phyloP scores from a whole-genome alignment of 495 filamentous ascomycete genomes.

The Daldinia vernicosa region DNA sequence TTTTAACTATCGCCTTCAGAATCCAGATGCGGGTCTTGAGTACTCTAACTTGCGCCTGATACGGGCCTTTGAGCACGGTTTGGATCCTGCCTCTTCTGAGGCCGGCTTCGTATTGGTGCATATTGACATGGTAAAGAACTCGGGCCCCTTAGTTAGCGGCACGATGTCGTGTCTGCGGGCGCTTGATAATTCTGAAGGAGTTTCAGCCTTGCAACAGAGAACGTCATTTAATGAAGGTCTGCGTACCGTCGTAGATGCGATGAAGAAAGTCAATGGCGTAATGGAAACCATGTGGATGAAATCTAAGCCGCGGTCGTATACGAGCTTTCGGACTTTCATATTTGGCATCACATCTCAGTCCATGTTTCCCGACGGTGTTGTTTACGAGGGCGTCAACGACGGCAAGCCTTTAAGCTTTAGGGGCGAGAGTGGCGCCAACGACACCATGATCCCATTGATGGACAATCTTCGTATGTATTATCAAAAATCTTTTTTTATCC shows the following conservation, averaged over 20 bases:
- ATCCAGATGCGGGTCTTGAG: conserved; percentile 70
- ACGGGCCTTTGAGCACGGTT: conserved; percentile 86
- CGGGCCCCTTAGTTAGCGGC: conserved; percentile 74
- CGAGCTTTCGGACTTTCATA: conserved; percentile 90
- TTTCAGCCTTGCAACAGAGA: conserved; percentile 46
- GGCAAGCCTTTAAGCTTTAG: conserved; percentile 74
- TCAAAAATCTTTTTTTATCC: not conserved
- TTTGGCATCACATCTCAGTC: conserved; percentile 88
- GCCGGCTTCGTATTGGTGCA: conserved; percentile 89
- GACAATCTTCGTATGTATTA: conserved; percentile 68
- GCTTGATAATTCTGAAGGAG: conserved; percentile 50
- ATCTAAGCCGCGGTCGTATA: conserved; percentile 79
- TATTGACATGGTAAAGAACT: conserved; percentile 84
- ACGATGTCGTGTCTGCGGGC: conserved; percentile 70
- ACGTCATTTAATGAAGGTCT: conserved; percentile 70
- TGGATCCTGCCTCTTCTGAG: conserved; percentile 86
- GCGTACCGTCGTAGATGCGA: conserved; percentile 64
- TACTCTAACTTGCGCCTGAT: conserved; percentile 85
- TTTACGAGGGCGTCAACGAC: conserved; percentile 83
- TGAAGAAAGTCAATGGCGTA: conserved; percentile 75
- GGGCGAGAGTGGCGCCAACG: conserved; percentile 90
- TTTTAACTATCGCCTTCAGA: conserved; percentile 82
- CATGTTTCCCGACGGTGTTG: conserved; percentile 90
- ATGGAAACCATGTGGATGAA: conserved; percentile 94
- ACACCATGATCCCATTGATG: conserved; percentile 84